Conservation (phyloP, 2,329 filamentous ascomycete genomes). For the Byssothecium circinans region DNA sequence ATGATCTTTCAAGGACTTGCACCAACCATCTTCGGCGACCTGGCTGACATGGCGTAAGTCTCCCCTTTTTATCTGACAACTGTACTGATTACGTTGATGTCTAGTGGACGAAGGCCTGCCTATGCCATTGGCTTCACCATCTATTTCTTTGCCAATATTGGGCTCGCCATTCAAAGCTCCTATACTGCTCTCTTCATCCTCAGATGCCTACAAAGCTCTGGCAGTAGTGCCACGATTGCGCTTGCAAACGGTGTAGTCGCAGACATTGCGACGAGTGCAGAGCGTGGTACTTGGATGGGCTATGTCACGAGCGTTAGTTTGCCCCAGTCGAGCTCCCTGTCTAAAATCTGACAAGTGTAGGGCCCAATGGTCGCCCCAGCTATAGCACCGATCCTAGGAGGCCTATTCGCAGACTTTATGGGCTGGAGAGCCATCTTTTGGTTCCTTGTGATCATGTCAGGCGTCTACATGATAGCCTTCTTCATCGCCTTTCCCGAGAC, state of each 20-base stretch:
- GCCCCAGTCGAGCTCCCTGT: neutral
- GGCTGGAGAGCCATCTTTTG: constrained; percentile 41
- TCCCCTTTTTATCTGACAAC: neutral
- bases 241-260: constrained; percentile 45
- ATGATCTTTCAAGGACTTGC: constrained; percentile 52
- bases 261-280: constrained; percentile 45
- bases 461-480: constrained; percentile 32
- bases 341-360: constrained; percentile 1
- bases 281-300: constrained; percentile 49
- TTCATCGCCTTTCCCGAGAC: constrained; percentile 43
- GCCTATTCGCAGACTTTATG: constrained; percentile 32
- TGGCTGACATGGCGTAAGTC: constrained; percentile 45
- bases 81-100: neutral
- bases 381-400: constrained; percentile 31
- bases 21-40: constrained; percentile 52
- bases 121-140: constrained; percentile 46
- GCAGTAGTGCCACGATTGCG: constrained; percentile 45
- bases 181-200: constrained; percentile 31
- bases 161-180: constrained; percentile 28
- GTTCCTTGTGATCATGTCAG: constrained; percentile 42
- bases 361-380: constrained; percentile 45
- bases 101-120: constrained; percentile 51
- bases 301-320: constrained; percentile 58
- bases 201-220: constrained; percentile 35
- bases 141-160: constrained; percentile 30